These are phyloP conservation scores for Aegilops longissima DNA, from an alignment of 176 grass and related monocot genomes.

Conservation along the genomic window DNA sequence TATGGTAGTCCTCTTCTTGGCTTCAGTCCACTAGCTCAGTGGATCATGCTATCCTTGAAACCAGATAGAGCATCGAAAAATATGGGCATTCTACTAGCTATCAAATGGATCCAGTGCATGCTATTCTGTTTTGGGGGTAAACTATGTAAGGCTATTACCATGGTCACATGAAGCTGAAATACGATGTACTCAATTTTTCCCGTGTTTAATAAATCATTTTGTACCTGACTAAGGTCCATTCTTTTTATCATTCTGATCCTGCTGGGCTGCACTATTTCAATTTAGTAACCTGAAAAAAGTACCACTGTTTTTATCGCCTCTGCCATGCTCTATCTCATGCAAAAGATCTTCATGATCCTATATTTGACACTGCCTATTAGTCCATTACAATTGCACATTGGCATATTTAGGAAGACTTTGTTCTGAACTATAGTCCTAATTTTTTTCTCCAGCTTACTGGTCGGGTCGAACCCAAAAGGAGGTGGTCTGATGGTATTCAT, in stretches of 20 bases:
- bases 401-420: slow-evolving; percentile 18
- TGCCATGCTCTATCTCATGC: not conserved
- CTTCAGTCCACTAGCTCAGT: not conserved
- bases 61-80: not conserved
- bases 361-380: slow-evolving; percentile 9
- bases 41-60: not conserved
- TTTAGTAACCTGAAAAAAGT: slow-evolving; percentile 1
- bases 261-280: not conserved
- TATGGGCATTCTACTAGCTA: not conserved
- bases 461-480: slow-evolving; percentile 88
- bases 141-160: not conserved
- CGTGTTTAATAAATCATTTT: not conserved
- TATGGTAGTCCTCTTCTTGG: not conserved
- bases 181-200: not conserved
- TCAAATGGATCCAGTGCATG: not conserved
- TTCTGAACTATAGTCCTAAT: slow-evolving; percentile 29
- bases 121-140: not conserved
- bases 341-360: not conserved
- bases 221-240: not conserved
- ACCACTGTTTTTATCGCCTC: not conserved
- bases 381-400: slow-evolving; percentile 6
- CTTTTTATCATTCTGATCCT: not conserved
- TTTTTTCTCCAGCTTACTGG: slow-evolving; percentile 75
- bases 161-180: not conserved
- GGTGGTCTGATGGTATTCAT: slow-evolving; percentile 99